Base-by-base conservation (phyloP, 768 basidiomycete genomes). In the Calocera cornea region DNA sequence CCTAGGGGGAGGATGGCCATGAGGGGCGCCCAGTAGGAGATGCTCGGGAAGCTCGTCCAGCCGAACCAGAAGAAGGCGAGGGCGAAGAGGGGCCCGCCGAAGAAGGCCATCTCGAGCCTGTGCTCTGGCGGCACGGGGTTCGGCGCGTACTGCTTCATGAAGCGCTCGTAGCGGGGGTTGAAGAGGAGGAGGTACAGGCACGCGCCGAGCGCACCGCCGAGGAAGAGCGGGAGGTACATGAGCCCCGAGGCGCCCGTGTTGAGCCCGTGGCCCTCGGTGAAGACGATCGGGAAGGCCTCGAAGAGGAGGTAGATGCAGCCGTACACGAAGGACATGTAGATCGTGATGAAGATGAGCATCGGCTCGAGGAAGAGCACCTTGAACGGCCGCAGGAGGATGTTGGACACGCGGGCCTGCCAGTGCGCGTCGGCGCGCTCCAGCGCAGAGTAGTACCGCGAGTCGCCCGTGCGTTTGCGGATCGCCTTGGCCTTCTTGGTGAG, bases 31-130 rank as follows among this genome's bases (percentile, higher is more conserved):
- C 54, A 71, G 36, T 38, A 34, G 29, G n/a, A 65, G 47, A 70
- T 65, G 64, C 17, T 72, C 17, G 70, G 66, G 68, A 76, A 78
- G 50, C 74, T 74, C 24, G 78, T 78, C 78, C 77, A 79, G 8
- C 77, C 78, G 49, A 78, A 78, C 77, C 77, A 77, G 71, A 79
- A 76, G 75, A 79, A 75, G 65, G 75, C 71, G 68, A 78, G 72
- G 12, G 74, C 73, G 11, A 78, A 68, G 36, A 73, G 65, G 69
- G 76, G 76, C 16, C 75, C 74, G 22, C 75, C 75, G 60, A 76
- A 64, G 36, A 75, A 70, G 33, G 74, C 75, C 22, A 77, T 69
- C 50, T 76, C 72, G 10, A 79, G 72, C 34, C 78, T 73, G 33
- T 71, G 74, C 68, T 79, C 76, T 2, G 76, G 76, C 2, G 71